Conservation (phyloP, 805 yeast genomes). For the Kazachstania martiniae region DNA sequence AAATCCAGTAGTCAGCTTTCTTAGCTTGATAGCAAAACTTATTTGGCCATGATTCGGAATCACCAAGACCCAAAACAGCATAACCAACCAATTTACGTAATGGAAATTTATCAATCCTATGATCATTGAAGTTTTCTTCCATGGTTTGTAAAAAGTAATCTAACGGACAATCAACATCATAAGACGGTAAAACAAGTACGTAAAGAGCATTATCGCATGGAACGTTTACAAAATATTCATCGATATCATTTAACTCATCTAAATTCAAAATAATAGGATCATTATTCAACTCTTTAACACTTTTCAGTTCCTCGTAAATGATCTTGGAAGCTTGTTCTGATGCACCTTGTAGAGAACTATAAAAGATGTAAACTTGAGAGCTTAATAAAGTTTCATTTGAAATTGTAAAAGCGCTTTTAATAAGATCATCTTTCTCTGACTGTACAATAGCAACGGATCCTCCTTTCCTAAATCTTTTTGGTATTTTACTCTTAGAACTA, state of each 20-base stretch:
- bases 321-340: conserved; percentile 57
- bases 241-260: conserved; percentile 78
- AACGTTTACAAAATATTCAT: conserved; percentile 61
- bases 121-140: conserved; percentile 73
- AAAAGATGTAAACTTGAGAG: conserved; percentile 58
- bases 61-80: conserved; percentile 82
- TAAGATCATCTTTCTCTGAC: conserved; percentile 21
- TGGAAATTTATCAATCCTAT: conserved; percentile 77
- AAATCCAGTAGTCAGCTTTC: conserved; percentile 61
- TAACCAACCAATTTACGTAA: conserved; percentile 61
- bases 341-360: conserved; percentile 79
- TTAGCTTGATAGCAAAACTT: conserved; percentile 82
- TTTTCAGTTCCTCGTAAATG: conserved; percentile 32
- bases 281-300: conserved; percentile 20
- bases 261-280: conserved; percentile 51
- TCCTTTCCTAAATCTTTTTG: conserved; percentile 2
- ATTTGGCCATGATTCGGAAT: conserved; percentile 72
- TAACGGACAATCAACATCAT: conserved; percentile 85
- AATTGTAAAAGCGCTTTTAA: conserved; percentile 29
- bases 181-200: conserved; percentile 73
- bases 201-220: conserved; percentile 51
- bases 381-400: conserved; percentile 35
- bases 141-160: conserved; percentile 77
- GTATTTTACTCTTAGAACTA: conserved; percentile 1
- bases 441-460: not conserved